phyloP scores from a whole-genome alignment of 176 grass and related monocot species.

The Cymbopogon citratus region DNA sequence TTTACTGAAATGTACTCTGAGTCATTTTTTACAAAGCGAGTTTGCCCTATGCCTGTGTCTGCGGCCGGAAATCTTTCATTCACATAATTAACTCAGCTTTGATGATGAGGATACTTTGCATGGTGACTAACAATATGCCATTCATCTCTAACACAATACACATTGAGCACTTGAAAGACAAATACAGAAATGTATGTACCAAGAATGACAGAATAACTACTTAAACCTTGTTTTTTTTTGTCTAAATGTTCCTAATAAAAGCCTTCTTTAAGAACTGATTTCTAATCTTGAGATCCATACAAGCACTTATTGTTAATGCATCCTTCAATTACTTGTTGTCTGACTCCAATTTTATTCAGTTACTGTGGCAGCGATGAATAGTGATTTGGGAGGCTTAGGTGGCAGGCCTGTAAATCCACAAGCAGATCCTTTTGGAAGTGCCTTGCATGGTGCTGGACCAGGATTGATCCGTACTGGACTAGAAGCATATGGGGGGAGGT shows the following conservation, averaged over 20 bases:
- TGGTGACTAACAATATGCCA: background rate
- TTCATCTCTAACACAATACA: background rate
- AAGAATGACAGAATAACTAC: background rate
- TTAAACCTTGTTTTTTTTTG: background rate
- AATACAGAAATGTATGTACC: background rate
- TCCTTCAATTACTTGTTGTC: conserved; percentile 9
- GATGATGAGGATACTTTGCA: background rate
- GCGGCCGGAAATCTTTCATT: background rate
- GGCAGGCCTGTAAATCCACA: conserved; percentile 28
- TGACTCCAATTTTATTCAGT: conserved; percentile 24
- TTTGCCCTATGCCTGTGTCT: background rate
- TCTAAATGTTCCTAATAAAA: background rate
- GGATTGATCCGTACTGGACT: conserved; percentile 62
- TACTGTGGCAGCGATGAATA: conserved; percentile 35
- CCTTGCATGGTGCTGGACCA: conserved; percentile 74
- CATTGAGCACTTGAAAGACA: background rate
- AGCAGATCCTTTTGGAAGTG: conserved; percentile 58
- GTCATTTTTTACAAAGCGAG: background rate
- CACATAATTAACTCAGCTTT: background rate
- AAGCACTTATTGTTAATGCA: background rate
- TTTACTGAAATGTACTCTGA: background rate
- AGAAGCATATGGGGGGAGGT: conserved; percentile 61
- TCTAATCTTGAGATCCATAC: background rate
- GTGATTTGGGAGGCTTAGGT: conserved; percentile 24
- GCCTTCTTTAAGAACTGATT: background rate